Conservation (phyloP, 495 filamentous ascomycete genomes). For the Amphirosellinia nigrospora region DNA sequence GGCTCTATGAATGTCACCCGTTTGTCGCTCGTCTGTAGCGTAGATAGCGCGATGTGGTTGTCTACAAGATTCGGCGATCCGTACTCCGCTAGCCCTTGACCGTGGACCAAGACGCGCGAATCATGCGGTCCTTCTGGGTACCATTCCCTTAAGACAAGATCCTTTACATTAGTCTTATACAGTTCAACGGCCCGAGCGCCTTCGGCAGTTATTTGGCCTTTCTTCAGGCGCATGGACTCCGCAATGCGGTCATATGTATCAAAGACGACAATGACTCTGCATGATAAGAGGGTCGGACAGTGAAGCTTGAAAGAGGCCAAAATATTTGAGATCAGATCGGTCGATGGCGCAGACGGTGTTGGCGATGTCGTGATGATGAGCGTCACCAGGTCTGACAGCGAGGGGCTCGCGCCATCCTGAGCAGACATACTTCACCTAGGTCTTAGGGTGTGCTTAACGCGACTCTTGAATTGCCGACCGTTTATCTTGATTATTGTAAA, state of each 20-base stretch:
- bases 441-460: not conserved
- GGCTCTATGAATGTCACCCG: constrained; percentile 52
- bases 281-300: constrained; percentile 41
- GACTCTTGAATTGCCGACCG: not conserved
- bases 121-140: constrained; percentile 25
- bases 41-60: constrained; percentile 45
- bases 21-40: constrained; percentile 40
- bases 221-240: constrained; percentile 47
- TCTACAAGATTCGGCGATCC: constrained; percentile 39
- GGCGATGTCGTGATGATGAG: constrained; percentile 57
- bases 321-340: constrained; percentile 49
- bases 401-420: constrained; percentile 11
- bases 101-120: constrained; percentile 17
- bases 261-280: constrained; percentile 50
- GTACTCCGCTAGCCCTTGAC: constrained; percentile 46
- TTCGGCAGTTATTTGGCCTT: constrained; percentile 50
- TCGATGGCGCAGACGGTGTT: constrained; percentile 54
- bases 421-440: constrained; percentile 22
- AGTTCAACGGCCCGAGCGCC: constrained; percentile 41
- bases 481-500: not conserved
- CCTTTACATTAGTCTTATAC: constrained; percentile 51
- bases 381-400: constrained; percentile 38
- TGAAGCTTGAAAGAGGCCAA: constrained; percentile 46
- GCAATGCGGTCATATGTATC: constrained; percentile 53
- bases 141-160: constrained; percentile 41